These are phyloP conservation scores for Nepenthes gracilis DNA, from an alignment of 148 eudicot species.

Conservation along the genomic window DNA sequence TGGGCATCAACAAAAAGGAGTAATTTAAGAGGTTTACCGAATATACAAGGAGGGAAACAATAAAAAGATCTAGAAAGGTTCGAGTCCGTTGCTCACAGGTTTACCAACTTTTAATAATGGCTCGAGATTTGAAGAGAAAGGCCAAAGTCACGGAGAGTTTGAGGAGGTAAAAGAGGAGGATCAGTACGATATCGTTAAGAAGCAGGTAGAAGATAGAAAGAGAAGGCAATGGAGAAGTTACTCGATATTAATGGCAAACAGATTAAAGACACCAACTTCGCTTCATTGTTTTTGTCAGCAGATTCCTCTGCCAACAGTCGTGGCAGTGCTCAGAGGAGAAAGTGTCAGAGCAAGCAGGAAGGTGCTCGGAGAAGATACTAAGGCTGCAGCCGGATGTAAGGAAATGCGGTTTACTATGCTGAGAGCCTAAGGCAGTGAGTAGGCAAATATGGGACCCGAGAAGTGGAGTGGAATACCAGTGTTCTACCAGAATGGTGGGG, in stretches of 20 bases:
- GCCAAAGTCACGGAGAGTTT: constrained; percentile 35
- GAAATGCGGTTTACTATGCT: constrained; percentile 62
- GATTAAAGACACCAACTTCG: constrained; percentile 47
- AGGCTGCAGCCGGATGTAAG: constrained; percentile 78
- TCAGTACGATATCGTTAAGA: constrained; percentile 47
- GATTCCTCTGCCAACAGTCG: constrained; percentile 30
- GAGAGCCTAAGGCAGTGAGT: constrained; percentile 43
- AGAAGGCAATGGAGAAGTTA: constrained; percentile 44
- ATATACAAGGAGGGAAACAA: constrained; percentile 31
- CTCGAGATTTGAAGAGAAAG: constrained; percentile 66
- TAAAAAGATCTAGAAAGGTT: constrained; percentile 70
- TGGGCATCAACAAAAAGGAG: constrained; percentile 50
- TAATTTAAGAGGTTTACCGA: constrained; percentile 34
- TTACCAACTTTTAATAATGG: constrained; percentile 82
- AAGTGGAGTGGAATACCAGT: constrained; percentile 40
- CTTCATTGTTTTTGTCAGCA: constrained; percentile 21
- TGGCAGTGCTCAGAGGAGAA: constrained; percentile 34
- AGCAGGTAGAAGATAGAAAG: constrained; percentile 63
- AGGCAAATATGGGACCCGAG: constrained; percentile 23
- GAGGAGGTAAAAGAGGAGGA: constrained; percentile 29
- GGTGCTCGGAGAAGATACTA: constrained; percentile 75
- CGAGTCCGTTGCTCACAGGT: constrained; percentile 70
- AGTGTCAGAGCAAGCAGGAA: constrained; percentile 55
- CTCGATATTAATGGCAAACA: constrained; percentile 49
- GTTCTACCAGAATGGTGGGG: constrained; percentile 53